Base-by-base conservation (phyloP, 192 early-diverging fungal genomes). In the Umbelopsis vinacea region DNA sequence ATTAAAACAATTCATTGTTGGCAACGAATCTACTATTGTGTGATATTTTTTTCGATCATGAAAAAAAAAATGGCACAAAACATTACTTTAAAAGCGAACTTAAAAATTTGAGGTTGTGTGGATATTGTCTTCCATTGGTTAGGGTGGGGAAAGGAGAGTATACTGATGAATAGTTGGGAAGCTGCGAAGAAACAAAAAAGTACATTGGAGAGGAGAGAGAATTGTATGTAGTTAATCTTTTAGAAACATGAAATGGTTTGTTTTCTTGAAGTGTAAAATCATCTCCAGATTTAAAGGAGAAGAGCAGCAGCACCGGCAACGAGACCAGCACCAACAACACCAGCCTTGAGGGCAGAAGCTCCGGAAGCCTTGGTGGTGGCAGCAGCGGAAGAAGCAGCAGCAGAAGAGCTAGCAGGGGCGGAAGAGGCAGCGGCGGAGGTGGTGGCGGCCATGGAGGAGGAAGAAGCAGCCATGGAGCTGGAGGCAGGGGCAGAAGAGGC, bases 281-380 rank as follows among this genome's bases (percentile, higher is more conserved):
- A 37, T 37, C 29, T 26, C 8, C 33, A 43, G 40, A 43, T 43
- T 69, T 74, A 74, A 46, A 69, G 55, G 35, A 75, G 52, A 26
- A 46, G 45, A 23, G 52, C 75, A 66, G 75, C 75, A 47, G 46
- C 70, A 68, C 70, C 75, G 52, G 70, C 75, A 71, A 67, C 43
- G 35, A 70, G 43, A 38, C 35, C 55, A 66, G 70, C 75, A 66
- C 70, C 75, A 68, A 54, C 70, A 57, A 66, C 70, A 43, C 66
- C 75, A 71, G 66, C 43, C 40, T 66, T 72, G 45, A 53, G 15
- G 29, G 55, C 52, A 50, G 12, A 47, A 29, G 52, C 66, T 17
- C 47, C 70, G 60, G 55, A 45, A 6, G 40, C 40, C 46, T 55
- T 66, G 52, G 75, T 29, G 35, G 66, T 29, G 6, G 63, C 29